A percentile compares a stretch with the other conserved stretches of the same genome.
These are phyloP conservation scores for Pichia sp. DNA, from an alignment of 1,139 yeast species.

Conservation along the genomic window DNA sequence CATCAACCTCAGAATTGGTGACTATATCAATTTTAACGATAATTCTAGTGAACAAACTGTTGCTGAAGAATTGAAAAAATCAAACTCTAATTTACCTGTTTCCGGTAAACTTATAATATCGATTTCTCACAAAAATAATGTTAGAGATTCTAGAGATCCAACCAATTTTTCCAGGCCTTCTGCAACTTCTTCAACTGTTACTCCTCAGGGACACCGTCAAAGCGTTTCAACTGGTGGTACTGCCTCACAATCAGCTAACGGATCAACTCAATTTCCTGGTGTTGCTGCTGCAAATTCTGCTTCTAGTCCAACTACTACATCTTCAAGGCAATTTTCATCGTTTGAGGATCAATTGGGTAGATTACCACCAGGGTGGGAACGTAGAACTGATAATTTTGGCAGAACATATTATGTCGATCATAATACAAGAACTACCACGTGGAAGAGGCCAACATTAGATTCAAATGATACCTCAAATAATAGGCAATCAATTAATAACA, in stretches of 20 bases:
- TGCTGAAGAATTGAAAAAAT: constrained; percentile 84
- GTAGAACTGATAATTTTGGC: constrained; percentile 95
- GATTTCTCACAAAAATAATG: constrained; percentile 38
- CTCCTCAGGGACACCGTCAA: constrained; percentile 3
- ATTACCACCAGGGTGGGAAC: constrained; percentile 98
- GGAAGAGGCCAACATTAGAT: constrained; percentile 89
- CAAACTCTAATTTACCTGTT: constrained; percentile 86
- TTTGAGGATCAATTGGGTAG: constrained; percentile 96
- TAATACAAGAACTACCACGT: constrained; percentile 93
- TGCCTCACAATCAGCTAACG: constrained; percentile 16
- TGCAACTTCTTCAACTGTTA: neutral
- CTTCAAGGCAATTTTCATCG: constrained; percentile 65
- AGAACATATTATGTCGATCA: constrained; percentile 97
- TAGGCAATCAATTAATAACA: constrained; percentile 3
- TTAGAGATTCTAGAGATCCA: constrained; percentile 27
- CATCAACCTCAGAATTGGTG: constrained; percentile 84
- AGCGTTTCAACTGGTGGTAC: neutral
- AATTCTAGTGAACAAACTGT: constrained; percentile 67
- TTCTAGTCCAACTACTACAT: constrained; percentile 13
- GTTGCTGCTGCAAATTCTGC: constrained; percentile 14
- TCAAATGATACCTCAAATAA: constrained; percentile 63
- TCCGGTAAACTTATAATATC: constrained; percentile 86
- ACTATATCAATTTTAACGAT: constrained; percentile 68
- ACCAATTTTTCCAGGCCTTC: constrained; percentile 17
- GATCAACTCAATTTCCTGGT: constrained; percentile 22